Conservation (phyloP, 441 rosid species). For the Gossypium armourianum region DNA sequence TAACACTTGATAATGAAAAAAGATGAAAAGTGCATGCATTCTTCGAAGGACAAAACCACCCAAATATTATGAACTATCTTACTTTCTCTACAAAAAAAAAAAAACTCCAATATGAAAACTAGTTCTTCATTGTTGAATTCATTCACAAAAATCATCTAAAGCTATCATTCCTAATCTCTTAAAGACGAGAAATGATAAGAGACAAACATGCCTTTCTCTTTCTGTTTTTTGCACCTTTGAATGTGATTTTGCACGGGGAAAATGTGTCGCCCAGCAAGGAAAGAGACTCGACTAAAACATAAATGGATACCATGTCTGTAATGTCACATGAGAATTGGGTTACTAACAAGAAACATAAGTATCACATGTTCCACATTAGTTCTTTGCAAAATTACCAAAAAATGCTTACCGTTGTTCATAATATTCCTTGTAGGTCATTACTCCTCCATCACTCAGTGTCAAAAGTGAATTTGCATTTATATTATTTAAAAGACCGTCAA, state of each 20-base stretch:
- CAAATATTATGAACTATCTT: not conserved
- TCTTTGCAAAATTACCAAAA: not conserved
- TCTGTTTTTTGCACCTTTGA: conserved; percentile 29
- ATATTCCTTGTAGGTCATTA: conserved; percentile 40
- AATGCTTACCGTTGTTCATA: conserved; percentile 36
- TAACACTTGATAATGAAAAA: not conserved
- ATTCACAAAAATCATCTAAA: not conserved
- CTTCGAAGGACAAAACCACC: not conserved
- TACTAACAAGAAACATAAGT: not conserved
- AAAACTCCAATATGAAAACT: not conserved
- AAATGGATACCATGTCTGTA: conserved; percentile 50
- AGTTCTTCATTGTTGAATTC: not conserved
- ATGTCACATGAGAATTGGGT: not conserved
- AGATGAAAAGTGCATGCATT: not conserved
- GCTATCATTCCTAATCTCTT: conserved; percentile 1
- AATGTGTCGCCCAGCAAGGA: conserved; percentile 49
- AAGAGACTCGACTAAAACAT: conserved; percentile 25
- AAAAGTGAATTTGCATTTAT: conserved; percentile 42
- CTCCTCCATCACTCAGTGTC: conserved; percentile 30
- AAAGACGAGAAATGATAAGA: not conserved
- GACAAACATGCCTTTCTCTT: conserved; percentile 42
- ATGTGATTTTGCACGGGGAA: conserved; percentile 46
- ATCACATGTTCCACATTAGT: not conserved
- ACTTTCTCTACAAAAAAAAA: not conserved
- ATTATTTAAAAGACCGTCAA: conserved; percentile 32